A percentile compares a stretch with the other conserved stretches of the same genome.
Evolutionary conservation across 768 basidiomycete species (phyloP).

Genomic region (Leccinum fibrillosum): DNA sequence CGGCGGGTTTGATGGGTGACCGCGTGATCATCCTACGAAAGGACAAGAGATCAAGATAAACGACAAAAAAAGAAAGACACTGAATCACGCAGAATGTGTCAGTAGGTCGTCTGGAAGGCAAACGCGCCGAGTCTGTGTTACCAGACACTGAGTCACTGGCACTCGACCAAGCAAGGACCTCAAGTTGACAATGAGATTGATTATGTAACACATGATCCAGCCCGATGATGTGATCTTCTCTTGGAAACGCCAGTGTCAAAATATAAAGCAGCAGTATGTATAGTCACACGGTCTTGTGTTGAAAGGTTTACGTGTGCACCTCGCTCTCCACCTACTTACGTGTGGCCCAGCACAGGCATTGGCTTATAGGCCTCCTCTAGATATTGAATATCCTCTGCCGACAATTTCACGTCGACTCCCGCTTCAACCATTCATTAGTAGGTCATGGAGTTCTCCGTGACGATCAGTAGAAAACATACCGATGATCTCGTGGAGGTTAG

Average conservation of each 20-base stretch:
- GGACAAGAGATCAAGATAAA: neutral
- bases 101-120: neutral
- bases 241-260: neutral
- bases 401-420: slow-evolving; percentile 41
- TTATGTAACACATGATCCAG: neutral
- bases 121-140: slow-evolving; percentile 6
- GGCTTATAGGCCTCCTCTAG: slow-evolving; percentile 46
- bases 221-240: too few species aligned
- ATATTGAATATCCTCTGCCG: slow-evolving; percentile 45
- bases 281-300: neutral
- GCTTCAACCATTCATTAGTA: slow-evolving; percentile 21
- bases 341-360: slow-evolving; percentile 38
- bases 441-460: neutral
- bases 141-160: neutral
- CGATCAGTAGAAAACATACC: slow-evolving; percentile 20
- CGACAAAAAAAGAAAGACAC: neutral
- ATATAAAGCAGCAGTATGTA: too few species aligned
- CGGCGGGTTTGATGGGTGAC: slow-evolving; percentile 23
- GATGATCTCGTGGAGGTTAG: slow-evolving; percentile 40
- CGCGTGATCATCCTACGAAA: slow-evolving; percentile 25
- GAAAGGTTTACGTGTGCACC: neutral
- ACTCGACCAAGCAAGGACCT: neutral
- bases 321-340: slow-evolving; percentile 6
- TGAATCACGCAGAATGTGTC: slow-evolving; percentile 2
- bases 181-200: neutral